Base-by-base conservation (phyloP, 352 stramenopile species). In the Phytophthora meadii region DNA sequence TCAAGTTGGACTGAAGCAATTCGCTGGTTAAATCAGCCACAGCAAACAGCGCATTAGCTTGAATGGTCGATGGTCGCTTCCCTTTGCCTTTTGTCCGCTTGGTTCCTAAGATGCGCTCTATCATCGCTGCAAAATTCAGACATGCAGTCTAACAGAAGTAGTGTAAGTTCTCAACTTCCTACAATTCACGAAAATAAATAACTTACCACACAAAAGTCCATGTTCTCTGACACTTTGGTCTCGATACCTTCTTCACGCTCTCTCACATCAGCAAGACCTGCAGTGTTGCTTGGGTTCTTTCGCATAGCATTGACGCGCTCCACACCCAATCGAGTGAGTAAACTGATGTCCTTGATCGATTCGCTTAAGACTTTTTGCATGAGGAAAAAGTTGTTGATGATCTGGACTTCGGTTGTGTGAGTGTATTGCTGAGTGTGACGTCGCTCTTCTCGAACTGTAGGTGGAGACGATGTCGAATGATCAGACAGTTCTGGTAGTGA, bases 351-450 rank as follows among this genome's bases (percentile, higher is more conserved):
- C 28, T 85, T 76, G 34, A 85, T 72, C 10, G 74, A 68, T 27
- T 81, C 63, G 58, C 76, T 59, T 7, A 82, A 68, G 8, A 81
- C 74, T 37, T 85, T 77, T 22, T 71, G 63, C 42, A 82, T 62
- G 17, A 82, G 52, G 24, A 85, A 68, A 49, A 85, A 85, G 3
- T 81, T 63, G 45, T 81, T 79, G 34, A 81, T 68, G 17, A 74
- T 66, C 42, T 82, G 61, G n/a, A 81, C 41, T 24, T 85, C 70
- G 0, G 54, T 70, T 24, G 61, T 37, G 15, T 54, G 47, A 7
- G 59, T 28, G 30, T 49, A 63, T 11, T 51, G 22, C 28, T 3
- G 8, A 36, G 30, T 45, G 36, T 7, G 12, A 49, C 19, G 32
- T 19, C 17, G 24, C 17, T 66, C 58, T 15, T 42, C 48, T 47